A percentile compares a stretch with the other conserved stretches of the same genome.
phyloP scores from a whole-genome alignment of 2,329 filamentous ascomycete species.

The Triangularia verruculosa region DNA sequence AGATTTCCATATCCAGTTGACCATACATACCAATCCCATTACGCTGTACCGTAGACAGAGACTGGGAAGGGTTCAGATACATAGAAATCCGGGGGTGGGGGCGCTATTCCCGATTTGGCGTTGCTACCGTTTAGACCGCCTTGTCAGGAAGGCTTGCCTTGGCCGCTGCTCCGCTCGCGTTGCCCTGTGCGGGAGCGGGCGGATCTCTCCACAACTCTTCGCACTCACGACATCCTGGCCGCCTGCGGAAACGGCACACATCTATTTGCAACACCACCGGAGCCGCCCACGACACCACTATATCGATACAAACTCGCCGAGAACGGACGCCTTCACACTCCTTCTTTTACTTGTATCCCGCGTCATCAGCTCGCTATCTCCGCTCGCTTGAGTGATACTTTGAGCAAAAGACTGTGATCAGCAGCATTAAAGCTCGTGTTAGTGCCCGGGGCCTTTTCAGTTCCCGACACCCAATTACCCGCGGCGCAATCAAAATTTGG shows the following conservation, averaged over 20 bases:
- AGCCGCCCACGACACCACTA: background rate
- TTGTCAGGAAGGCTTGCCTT: background rate
- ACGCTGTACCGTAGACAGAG: no score
- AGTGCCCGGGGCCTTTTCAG: background rate
- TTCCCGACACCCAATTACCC: background rate
- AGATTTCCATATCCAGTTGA: background rate
- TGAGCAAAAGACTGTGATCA: background rate
- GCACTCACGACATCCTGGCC: background rate
- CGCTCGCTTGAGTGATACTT: background rate
- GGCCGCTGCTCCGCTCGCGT: conserved; percentile 1
- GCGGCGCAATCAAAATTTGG: background rate
- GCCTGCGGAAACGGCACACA: background rate
- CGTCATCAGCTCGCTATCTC: background rate
- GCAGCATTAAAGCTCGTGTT: background rate
- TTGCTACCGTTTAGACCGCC: background rate
- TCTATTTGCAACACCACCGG: background rate
- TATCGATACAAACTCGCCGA: background rate
- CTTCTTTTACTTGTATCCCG: background rate
- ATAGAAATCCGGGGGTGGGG: background rate
- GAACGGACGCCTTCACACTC: background rate
- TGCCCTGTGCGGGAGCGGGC: conserved; percentile 1
- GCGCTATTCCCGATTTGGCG: background rate
- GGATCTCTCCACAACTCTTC: conserved; percentile 5
- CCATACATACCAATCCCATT: background rate
- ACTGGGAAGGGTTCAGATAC: background rate